These are phyloP conservation scores for Geotrichum restrictum DNA, from an alignment of 1,139 yeast genomes.

Conservation along the genomic window DNA sequence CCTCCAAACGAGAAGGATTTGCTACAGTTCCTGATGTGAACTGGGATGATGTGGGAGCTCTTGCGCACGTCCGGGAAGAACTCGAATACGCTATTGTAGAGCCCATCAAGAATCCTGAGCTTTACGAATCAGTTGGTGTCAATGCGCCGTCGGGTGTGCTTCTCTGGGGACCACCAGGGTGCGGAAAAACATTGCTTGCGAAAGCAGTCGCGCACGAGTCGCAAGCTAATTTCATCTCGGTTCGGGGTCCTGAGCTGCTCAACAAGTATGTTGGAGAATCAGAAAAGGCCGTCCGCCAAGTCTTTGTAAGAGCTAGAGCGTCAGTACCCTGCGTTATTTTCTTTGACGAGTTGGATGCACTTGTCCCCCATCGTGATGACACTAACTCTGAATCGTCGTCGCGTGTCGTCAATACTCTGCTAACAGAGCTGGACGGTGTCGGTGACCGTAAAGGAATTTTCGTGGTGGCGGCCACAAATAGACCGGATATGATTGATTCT, in stretches of 20 bases:
- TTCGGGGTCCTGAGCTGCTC: constrained; percentile 89
- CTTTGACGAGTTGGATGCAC: constrained; percentile 92
- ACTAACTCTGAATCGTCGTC: constrained; percentile 83
- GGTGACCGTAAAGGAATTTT: constrained; percentile 89
- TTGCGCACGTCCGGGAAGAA: constrained; percentile 74
- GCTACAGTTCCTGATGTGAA: constrained; percentile 98
- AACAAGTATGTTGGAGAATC: constrained; percentile 97
- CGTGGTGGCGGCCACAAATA: constrained; percentile 93
- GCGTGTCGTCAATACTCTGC: constrained; percentile 86
- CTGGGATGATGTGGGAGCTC: constrained; percentile 94
- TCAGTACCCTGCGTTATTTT: constrained; percentile 93
- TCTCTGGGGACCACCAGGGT: constrained; percentile 99
- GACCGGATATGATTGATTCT: constrained; percentile 98
- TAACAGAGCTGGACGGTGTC: constrained; percentile 91
- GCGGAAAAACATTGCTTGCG: constrained; percentile 93
- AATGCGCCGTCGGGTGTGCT: constrained; percentile 96
- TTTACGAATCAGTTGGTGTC: constrained; percentile 86
- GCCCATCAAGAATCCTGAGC: constrained; percentile 89
- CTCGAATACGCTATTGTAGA: constrained; percentile 96
- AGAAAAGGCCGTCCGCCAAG: constrained; percentile 92
- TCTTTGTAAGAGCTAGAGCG: constrained; percentile 88
- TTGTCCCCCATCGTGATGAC: constrained; percentile 90
- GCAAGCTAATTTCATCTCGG: constrained; percentile 89
- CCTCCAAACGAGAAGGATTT: constrained; percentile 96
- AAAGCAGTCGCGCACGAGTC: constrained; percentile 98